Evolutionary conservation across 768 basidiomycete species (phyloP).

Genomic region (Hygrophoropsis aurantiaca): DNA sequence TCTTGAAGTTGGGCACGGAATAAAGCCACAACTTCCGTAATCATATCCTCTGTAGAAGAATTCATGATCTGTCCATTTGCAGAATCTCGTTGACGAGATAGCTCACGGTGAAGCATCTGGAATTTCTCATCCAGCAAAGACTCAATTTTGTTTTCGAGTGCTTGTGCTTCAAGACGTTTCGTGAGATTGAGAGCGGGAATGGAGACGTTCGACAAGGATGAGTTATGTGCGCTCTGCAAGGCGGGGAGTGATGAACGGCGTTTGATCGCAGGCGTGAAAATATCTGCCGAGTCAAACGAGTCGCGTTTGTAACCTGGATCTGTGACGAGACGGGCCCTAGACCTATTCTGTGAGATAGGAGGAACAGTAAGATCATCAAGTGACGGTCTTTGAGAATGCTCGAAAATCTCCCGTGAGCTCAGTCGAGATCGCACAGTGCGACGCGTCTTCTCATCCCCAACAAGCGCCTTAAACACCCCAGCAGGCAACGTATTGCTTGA

Average conservation of each 20-base stretch:
- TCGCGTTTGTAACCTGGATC: constrained; percentile 49
- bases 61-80: constrained; percentile 32
- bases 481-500: constrained; percentile 80
- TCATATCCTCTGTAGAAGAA: constrained; percentile 57
- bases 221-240: constrained; percentile 44
- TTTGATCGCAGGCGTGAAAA: constrained; percentile 43
- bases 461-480: constrained; percentile 81
- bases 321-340: constrained; percentile 53
- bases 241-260: constrained; percentile 61
- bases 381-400: constrained; percentile 65
- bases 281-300: constrained; percentile 33
- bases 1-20: constrained; percentile 70
- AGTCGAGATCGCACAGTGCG: constrained; percentile 74
- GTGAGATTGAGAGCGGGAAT: constrained; percentile 51
- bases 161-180: constrained; percentile 56
- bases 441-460: constrained; percentile 65
- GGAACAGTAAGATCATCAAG: constrained; percentile 76
- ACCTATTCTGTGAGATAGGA: constrained; percentile 62
- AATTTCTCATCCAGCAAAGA: constrained; percentile 72
- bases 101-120: constrained; percentile 44
- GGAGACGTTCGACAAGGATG: constrained; percentile 45
- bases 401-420: constrained; percentile 71
- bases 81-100: constrained; percentile 23
- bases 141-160: constrained; percentile 60
- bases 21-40: constrained; percentile 63